Evolutionary conservation across 176 grass and related monocot species (phyloP).

Genomic region (Musa itinerans): DNA sequence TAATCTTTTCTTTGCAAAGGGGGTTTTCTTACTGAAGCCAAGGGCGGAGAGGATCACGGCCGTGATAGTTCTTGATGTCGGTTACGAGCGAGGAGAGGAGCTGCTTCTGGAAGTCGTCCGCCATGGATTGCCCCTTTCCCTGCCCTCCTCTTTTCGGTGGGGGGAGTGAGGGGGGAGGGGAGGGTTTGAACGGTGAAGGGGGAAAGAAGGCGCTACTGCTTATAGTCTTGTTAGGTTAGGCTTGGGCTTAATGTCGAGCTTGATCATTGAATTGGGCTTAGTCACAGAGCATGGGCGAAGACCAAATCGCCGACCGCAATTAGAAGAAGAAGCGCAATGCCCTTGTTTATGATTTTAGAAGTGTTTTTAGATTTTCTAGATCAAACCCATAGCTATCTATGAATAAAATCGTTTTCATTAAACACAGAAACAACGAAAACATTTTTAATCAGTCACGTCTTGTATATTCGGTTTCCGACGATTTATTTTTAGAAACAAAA

Average conservation of each 20-base stretch:
- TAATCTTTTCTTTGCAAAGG: not conserved
- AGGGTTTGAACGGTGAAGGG: conserved; percentile 2
- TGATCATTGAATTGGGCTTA: not conserved
- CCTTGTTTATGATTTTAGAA: too few species aligned
- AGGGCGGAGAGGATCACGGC: conserved; percentile 66
- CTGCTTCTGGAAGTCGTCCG: conserved; percentile 43
- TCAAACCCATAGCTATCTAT: too few species aligned
- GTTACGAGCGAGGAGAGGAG: conserved; percentile 53
- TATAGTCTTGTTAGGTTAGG: too few species aligned
- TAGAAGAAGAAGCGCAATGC: too few species aligned
- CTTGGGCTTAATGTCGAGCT: too few species aligned
- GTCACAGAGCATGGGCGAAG: not conserved
- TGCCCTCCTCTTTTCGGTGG: too few species aligned
- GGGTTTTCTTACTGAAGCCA: conserved; percentile 41
- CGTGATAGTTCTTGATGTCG: conserved; percentile 57
- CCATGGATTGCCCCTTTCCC: conserved; percentile 26
- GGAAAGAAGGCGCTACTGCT: not conserved
- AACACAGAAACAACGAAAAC: too few species aligned
- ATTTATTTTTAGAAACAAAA: too few species aligned
- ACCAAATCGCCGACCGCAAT: too few species aligned
- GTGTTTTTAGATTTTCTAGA: too few species aligned
- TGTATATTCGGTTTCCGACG: not conserved
- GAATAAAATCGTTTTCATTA: too few species aligned
- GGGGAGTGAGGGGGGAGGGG: not conserved
- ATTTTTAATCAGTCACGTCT: too few species aligned